These are phyloP conservation scores for Colletotrichum salicis DNA, from an alignment of 2,329 filamentous ascomycete genomes.

Conservation along the genomic window DNA sequence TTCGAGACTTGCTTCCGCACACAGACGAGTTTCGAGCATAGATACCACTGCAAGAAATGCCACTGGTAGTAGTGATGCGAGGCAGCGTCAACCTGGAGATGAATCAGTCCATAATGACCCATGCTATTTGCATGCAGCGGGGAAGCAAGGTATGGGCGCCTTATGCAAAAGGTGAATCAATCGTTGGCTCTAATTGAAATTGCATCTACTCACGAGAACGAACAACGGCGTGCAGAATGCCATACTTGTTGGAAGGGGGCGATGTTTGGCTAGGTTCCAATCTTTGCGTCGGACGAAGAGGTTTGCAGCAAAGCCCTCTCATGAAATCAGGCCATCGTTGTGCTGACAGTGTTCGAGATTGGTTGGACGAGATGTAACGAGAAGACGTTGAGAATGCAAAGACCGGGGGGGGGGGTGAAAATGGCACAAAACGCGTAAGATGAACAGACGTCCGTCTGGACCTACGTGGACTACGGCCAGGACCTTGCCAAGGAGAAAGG, in stretches of 20 bases:
- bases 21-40: not conserved
- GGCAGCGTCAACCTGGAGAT: not conserved
- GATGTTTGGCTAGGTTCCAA: not conserved
- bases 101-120: not conserved
- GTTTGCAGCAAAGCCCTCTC: not conserved
- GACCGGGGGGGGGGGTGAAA: not conserved
- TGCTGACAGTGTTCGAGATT: slow-evolving; percentile 1
- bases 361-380: not conserved
- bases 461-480: not conserved
- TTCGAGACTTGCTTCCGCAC: not conserved
- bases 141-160: not conserved
- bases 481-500: not conserved
- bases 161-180: not conserved
- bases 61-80: not conserved
- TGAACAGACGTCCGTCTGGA: not conserved
- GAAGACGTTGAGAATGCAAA: not conserved
- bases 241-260: not conserved
- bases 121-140: not conserved
- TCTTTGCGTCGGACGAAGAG: not conserved
- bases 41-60: no score
- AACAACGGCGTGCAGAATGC: not conserved
- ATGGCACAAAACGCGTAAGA: not conserved
- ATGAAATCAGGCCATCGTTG: not conserved
- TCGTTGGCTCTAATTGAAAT: slow-evolving; percentile 1
- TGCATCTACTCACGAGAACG: not conserved